A percentile compares a stretch with the other conserved stretches of the same genome.
phyloP scores from a whole-genome alignment of 257 asterid species.

The Nicotiana otophora region DNA sequence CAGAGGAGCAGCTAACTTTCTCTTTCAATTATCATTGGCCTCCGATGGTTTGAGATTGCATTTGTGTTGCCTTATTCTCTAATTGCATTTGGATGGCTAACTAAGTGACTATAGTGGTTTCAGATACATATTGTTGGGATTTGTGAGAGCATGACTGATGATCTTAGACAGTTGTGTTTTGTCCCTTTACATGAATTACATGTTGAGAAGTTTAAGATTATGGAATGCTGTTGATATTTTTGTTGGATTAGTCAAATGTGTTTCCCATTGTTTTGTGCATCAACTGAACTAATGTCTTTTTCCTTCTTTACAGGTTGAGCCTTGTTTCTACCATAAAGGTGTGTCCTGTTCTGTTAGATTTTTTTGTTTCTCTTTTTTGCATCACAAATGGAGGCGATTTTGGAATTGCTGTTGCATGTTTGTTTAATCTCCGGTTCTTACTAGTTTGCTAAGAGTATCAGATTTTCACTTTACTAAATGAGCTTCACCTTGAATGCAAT shows the following conservation, averaged over 20 bases:
- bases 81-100: not conserved
- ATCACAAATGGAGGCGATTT: not conserved
- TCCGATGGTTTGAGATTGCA: not conserved
- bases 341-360: not conserved
- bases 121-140: not conserved
- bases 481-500: not conserved
- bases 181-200: not conserved
- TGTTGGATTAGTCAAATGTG: not conserved
- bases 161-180: not conserved
- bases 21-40: not conserved
- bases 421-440: not conserved
- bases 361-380: not conserved
- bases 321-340: conserved; percentile 90
- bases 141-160: not conserved
- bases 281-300: not conserved
- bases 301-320: conserved; percentile 60
- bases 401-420: not conserved
- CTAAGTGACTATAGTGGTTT: not conserved
- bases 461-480: not conserved
- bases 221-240: not conserved
- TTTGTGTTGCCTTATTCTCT: not conserved
- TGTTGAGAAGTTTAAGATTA: not conserved
- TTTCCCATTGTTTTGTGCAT: not conserved
- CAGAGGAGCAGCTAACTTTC: not conserved
- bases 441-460: not conserved